Conservation (phyloP, 345 rosid genomes). For the Pugionium dolabratum region DNA sequence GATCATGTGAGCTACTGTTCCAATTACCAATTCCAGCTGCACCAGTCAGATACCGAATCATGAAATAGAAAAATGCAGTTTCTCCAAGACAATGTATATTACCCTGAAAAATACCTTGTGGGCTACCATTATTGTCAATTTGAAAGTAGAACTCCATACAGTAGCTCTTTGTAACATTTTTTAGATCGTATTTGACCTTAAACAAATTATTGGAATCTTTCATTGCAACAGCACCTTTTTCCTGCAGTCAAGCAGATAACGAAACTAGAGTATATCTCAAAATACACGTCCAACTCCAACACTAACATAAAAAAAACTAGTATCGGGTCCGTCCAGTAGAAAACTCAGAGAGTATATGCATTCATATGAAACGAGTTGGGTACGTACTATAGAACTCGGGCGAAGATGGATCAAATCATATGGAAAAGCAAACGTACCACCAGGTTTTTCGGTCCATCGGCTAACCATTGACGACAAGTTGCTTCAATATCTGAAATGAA, state of each 20-base stretch:
- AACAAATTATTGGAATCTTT: constrained; percentile 55
- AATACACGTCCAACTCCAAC: constrained; percentile 3
- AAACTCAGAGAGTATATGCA: too few relatives aligned
- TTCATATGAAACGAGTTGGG: constrained; percentile 4
- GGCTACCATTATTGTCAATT: constrained; percentile 49
- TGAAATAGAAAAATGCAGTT: constrained; percentile 35
- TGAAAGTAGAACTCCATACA: constrained; percentile 84
- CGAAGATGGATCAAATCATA: background rate
- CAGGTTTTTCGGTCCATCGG: constrained; percentile 83
- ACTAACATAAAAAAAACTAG: background rate
- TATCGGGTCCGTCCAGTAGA: too few relatives aligned
- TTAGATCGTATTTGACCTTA: constrained; percentile 70
- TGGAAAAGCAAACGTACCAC: constrained; percentile 50
- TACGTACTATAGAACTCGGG: too few relatives aligned
- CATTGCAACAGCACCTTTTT: constrained; percentile 74
- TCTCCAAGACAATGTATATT: constrained; percentile 14
- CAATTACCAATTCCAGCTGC: constrained; percentile 65
- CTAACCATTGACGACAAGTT: constrained; percentile 86
- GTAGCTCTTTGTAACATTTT: constrained; percentile 68
- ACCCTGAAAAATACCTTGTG: constrained; percentile 32
- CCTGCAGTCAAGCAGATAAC: constrained; percentile 47
- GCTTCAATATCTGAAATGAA: constrained; percentile 96
- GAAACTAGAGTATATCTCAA: constrained; percentile 17
- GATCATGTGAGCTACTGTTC: constrained; percentile 69
- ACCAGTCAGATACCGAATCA: constrained; percentile 42